These are phyloP conservation scores for Hamigera avellanea DNA, from an alignment of 495 filamentous ascomycete genomes.

Conservation along the genomic window DNA sequence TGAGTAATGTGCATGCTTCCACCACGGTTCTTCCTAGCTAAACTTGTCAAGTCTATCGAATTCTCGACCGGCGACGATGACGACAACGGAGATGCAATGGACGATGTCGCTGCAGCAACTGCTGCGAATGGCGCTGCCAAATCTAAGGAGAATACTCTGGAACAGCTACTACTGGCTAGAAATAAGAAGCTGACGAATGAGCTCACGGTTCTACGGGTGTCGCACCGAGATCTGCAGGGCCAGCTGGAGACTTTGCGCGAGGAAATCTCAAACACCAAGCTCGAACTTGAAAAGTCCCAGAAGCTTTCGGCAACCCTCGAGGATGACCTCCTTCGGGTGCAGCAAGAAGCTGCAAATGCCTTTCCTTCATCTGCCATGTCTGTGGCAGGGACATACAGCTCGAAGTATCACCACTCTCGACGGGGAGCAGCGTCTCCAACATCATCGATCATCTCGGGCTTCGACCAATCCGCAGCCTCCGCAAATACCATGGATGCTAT, in stretches of 20 bases:
- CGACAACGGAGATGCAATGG: constrained; percentile 27
- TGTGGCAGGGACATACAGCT: constrained; percentile 83
- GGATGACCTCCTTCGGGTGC: constrained; percentile 78
- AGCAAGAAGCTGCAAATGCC: constrained; percentile 69
- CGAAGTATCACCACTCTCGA: constrained; percentile 67
- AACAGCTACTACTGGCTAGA: constrained; percentile 79
- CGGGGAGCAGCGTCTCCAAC: constrained; percentile 73
- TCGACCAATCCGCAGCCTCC: constrained; percentile 49
- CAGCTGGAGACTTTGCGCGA: constrained; percentile 72
- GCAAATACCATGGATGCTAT: constrained; percentile 43
- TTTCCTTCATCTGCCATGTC: constrained; percentile 83
- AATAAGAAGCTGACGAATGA: constrained; percentile 96
- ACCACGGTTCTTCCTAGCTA: too few species aligned
- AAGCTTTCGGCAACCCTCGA: constrained; percentile 81
- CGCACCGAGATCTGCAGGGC: constrained; percentile 80
- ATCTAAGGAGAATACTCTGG: constrained; percentile 67
- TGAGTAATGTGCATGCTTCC: constrained; percentile 22
- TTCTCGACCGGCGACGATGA: constrained; percentile 87
- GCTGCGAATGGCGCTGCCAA: constrained; percentile 41
- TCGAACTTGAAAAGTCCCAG: constrained; percentile 75
- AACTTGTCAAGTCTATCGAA: constrained; percentile 61
- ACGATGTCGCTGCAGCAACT: constrained; percentile 14
- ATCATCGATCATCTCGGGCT: constrained; percentile 93
- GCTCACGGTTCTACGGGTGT: constrained; percentile 82
- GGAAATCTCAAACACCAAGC: constrained; percentile 71